Evolutionary conservation across 179 eudicot genomes (phyloP).

Genomic region (Heliamphora pulchella): DNA sequence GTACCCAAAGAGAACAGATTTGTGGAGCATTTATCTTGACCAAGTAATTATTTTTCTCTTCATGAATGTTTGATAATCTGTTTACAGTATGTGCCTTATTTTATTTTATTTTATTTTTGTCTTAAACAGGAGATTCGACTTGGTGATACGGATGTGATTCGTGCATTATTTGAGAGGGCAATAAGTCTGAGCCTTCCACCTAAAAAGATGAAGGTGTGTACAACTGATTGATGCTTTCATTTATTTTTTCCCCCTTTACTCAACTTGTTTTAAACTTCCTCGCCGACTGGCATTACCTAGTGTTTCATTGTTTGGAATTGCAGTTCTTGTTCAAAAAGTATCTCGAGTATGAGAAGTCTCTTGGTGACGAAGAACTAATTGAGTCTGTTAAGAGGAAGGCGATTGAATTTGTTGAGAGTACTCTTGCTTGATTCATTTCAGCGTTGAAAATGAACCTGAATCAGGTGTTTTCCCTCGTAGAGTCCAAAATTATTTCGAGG

Average conservation of each 20-base stretch:
- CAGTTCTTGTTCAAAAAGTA: constrained; percentile 88
- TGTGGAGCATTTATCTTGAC: constrained; percentile 88
- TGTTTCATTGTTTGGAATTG: constrained; percentile 15
- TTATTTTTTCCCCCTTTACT: neutral
- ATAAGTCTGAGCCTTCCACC: constrained; percentile 76
- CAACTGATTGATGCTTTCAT: neutral
- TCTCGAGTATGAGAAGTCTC: constrained; percentile 59
- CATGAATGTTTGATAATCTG: neutral
- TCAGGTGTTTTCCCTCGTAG: neutral
- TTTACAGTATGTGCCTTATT: neutral
- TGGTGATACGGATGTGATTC: constrained; percentile 66
- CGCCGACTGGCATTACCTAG: neutral
- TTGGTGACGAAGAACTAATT: constrained; percentile 62
- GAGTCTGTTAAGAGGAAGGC: constrained; percentile 68
- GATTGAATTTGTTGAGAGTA: constrained; percentile 50
- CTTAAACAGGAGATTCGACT: constrained; percentile 66
- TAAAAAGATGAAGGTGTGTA: constrained; percentile 74
- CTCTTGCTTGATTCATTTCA: constrained; percentile 23
- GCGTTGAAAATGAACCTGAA: constrained; percentile 1
- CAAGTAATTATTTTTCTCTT: constrained; percentile 41
- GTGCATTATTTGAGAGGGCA: constrained; percentile 81
- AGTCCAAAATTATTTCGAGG: neutral
- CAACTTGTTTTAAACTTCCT: too few species aligned
- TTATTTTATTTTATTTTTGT: neutral
- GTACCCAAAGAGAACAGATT: constrained; percentile 70